A percentile compares a stretch with the other conserved stretches of the same genome.
These are phyloP conservation scores for Aspergillus amoenus DNA, from an alignment of 2,329 filamentous ascomycete genomes.

Conservation along the genomic window DNA sequence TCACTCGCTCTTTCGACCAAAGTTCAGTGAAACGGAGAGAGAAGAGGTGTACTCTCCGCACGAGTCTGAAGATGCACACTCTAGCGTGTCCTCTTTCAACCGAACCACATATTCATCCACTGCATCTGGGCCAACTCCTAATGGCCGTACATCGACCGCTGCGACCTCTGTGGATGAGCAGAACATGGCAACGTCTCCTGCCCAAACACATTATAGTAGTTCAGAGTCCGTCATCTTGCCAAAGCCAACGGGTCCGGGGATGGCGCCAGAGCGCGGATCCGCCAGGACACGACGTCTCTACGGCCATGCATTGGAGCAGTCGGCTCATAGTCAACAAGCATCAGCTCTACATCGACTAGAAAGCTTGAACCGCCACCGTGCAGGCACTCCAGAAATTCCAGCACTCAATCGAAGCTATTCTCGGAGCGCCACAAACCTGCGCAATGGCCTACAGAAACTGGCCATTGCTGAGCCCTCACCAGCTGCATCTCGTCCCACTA, in stretches of 20 bases:
- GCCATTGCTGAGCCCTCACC: constrained; percentile 26
- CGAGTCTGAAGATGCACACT: constrained; percentile 48
- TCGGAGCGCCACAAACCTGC: constrained; percentile 67
- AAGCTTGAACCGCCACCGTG: constrained; percentile 67
- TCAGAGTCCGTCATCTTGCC: constrained; percentile 23
- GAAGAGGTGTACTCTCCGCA: constrained; percentile 44
- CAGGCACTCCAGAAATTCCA: constrained; percentile 53
- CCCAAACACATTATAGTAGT: constrained; percentile 16
- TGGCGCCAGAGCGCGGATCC: constrained; percentile 61
- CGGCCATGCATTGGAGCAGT: constrained; percentile 76
- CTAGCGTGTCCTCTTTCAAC: constrained; percentile 68
- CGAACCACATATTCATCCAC: constrained; percentile 84
- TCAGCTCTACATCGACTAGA: constrained; percentile 78
- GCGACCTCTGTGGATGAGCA: constrained; percentile 88
- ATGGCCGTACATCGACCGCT: constrained; percentile 76
- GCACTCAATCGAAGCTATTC: constrained; percentile 47
- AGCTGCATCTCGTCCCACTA: constrained; percentile 30
- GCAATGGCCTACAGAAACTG: constrained; percentile 45
- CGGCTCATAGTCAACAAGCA: constrained; percentile 76
- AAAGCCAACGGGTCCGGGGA: constrained; percentile 28
- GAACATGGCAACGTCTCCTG: constrained; percentile 28
- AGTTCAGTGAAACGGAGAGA: constrained; percentile 54
- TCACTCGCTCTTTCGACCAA: constrained; percentile 74
- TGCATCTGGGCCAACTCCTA: constrained; percentile 67
- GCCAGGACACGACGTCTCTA: constrained; percentile 76